Evolutionary conservation across 164 flowering plant genomes (phyloP).

Genomic region (Chimonanthus praecox): DNA sequence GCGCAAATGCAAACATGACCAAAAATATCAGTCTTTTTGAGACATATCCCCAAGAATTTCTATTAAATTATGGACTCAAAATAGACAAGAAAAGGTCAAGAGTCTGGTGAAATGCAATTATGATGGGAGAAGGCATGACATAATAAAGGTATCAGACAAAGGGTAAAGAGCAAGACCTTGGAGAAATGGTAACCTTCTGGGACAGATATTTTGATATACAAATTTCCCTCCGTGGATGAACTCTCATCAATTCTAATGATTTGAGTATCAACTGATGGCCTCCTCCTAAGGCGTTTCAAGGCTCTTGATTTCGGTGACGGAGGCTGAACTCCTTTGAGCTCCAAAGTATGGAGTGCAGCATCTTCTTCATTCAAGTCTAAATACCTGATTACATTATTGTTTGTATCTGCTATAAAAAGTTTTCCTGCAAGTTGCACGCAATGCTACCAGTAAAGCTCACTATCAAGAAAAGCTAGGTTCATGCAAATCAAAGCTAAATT

Average conservation of each 20-base stretch:
- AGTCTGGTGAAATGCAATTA: not conserved
- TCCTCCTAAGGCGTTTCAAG: conserved; percentile 70
- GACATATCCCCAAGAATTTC: no score
- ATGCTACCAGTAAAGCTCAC: conserved; percentile 1
- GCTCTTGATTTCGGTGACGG: conserved; percentile 63
- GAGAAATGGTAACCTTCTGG: conserved; percentile 92
- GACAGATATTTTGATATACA: conserved; percentile 54
- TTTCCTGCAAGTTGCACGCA: conserved; percentile 47
- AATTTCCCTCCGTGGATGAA: conserved; percentile 61
- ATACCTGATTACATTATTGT: conserved; percentile 74
- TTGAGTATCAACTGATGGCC: conserved; percentile 50
- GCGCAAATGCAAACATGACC: no score
- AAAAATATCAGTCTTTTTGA: no score
- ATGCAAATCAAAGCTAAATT: conserved; percentile 1
- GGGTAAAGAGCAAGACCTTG: conserved; percentile 47
- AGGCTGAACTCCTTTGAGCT: conserved; percentile 84
- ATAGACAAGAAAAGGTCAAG: not conserved
- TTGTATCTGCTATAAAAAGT: conserved; percentile 79
- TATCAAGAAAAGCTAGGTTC: not conserved
- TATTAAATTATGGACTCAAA: not conserved
- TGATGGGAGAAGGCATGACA: not conserved
- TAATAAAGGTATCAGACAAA: not conserved
- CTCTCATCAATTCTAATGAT: conserved; percentile 45
- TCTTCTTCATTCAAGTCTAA: conserved; percentile 54
- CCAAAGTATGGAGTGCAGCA: conserved; percentile 56